phyloP scores from a whole-genome alignment of 108 stramenopile species.

The Skeletonema grethae region DNA sequence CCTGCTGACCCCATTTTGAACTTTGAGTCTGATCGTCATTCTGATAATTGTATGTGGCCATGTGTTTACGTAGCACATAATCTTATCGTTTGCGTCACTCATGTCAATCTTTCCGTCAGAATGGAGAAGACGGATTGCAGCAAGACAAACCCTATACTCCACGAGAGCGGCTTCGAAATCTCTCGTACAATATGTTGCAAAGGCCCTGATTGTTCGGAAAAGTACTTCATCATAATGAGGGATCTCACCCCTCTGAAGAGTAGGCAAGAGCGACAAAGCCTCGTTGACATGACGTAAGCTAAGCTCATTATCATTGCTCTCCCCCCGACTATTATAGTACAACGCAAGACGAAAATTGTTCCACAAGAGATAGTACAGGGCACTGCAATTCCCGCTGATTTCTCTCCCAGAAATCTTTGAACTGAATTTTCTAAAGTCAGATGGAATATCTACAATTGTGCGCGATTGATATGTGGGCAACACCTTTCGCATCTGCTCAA shows the following conservation, averaged over 20 bases:
- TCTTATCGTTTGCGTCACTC: background rate
- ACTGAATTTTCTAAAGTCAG: background rate
- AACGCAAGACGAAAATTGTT: too few species aligned
- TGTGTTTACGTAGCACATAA: background rate
- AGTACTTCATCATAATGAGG: background rate
- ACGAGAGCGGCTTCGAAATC: background rate
- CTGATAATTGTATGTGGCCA: conserved; percentile 1
- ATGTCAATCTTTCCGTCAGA: background rate
- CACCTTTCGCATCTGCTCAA: background rate
- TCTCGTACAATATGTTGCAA: background rate
- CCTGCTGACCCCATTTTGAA: conserved; percentile 2
- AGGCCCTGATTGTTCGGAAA: background rate
- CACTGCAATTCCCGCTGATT: too few species aligned
- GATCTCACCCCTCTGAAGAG: background rate
- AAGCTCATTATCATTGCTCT: background rate
- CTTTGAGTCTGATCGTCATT: background rate
- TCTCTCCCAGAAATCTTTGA: too few species aligned
- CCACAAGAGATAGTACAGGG: too few species aligned
- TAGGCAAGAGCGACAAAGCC: conserved; percentile 7
- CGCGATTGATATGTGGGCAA: background rate
- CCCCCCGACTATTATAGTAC: too few species aligned
- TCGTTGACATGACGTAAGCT: background rate
- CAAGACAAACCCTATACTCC: background rate
- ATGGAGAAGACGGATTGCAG: conserved; percentile 9
- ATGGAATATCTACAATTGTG: background rate